Percentiles rank a stretch among this genome's conserved stretches.
These are phyloP conservation scores for Malassezia furfur DNA, from an alignment of 1,284 basidiomycete genomes.

Conservation along the genomic window DNA sequence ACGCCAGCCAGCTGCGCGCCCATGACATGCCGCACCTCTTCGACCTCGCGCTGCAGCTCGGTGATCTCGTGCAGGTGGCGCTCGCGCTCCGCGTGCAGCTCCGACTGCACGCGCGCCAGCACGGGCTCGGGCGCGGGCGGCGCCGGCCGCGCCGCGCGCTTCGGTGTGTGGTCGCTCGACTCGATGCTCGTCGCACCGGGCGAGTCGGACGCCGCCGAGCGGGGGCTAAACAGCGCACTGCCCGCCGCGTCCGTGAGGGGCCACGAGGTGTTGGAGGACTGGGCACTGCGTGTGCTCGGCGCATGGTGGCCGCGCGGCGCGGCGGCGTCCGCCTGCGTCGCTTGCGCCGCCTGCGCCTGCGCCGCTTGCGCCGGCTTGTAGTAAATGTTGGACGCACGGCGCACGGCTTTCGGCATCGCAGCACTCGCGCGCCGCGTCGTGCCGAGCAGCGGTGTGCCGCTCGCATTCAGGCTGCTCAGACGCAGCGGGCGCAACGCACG, in stretches of 20 bases:
- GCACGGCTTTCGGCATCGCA: not conserved
- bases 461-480: not conserved
- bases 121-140: not conserved
- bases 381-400: slow-evolving; percentile 8
- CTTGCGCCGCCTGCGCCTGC: not conserved
- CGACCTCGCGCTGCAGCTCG: slow-evolving; percentile 12
- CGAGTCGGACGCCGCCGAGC: slow-evolving; percentile 8
- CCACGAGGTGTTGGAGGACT: slow-evolving; percentile 14
- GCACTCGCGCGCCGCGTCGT: not conserved
- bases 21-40: slow-evolving; percentile 16
- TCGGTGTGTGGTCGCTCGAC: slow-evolving; percentile 4
- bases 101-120: not conserved
- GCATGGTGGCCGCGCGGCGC: not conserved
- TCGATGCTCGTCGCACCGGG: slow-evolving; percentile 14
- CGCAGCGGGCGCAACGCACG: slow-evolving; percentile 7
- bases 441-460: slow-evolving; percentile 1
- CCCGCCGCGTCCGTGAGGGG: slow-evolving; percentile 8
- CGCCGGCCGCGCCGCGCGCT: not conserved
- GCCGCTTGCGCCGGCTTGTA: slow-evolving; percentile 11
- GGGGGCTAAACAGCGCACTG: slow-evolving; percentile 9
- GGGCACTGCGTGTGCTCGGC: not conserved
- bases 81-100: slow-evolving; percentile 5
- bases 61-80: slow-evolving; percentile 9
- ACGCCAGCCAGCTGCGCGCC: slow-evolving; percentile 15
- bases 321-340: not conserved